Evolutionary conservation across 139 green algal genomes (phyloP), one percentile per base, ranked within the genome.

Genomic region (Yamagishiella unicocca): DNA sequence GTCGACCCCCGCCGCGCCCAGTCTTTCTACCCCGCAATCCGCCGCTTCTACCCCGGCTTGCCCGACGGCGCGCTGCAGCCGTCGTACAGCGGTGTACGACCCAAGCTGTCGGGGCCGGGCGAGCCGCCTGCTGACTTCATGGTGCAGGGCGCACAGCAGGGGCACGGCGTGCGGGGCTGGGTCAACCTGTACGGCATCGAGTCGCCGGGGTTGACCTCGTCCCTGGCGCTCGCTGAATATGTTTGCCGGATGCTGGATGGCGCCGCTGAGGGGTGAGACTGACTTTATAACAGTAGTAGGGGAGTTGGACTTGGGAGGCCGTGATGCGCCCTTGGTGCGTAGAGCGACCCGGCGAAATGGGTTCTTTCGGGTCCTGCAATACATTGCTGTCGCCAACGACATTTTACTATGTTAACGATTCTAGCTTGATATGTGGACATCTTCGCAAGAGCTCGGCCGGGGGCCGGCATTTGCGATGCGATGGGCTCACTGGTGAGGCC

Each of bases 111-210:
- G 14, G 64, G 64, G 12, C 81, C 80, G 8, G 62, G 62, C 19
- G 10, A 75, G 80, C 80, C 62, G 21, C 9, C 80, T 14, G 62
- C 61, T 17, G 62, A 86, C 29, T 77, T 76, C 19, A 19, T 64
- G 42, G 43, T 86, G 42, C 80, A 86, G 40, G 80, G 77, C 5
- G 37, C 77, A 25, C 21, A 7, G 37, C n/a, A 14, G 4, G 78
- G 58, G 17, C 80, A 86, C 33, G 62, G 80, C 17, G 29, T 96
- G 21, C 27, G 40, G 6, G 96, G 96, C 2, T 66, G 97, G 33
- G 90, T 98, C 27, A 93, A 93, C 70, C 75, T 98, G 17, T 98
- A 92, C 83, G 97, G 96, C 9, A 97, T 99, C 42, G 97, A 98
- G 89, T 97, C 93, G 0, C 97, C 97, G 2, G 97, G 97, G 10